phyloP scores from a whole-genome alignment of 345 rosid genomes.

The Pugionium cornutum region DNA sequence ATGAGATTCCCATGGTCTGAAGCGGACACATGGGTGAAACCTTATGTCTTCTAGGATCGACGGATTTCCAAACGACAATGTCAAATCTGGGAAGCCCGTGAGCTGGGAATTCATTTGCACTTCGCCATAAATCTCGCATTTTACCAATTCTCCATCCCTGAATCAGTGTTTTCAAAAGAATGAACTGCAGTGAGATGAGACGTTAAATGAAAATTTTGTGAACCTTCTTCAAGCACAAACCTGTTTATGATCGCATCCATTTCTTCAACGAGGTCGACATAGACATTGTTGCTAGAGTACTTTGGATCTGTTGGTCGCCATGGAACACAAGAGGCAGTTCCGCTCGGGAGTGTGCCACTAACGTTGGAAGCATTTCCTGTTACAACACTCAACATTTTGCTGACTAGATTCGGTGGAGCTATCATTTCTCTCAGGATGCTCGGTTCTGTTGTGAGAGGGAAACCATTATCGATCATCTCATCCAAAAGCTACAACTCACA shows the following conservation, averaged over 20 bases:
- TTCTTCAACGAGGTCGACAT: conserved; percentile 91
- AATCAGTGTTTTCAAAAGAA: conserved; percentile 7
- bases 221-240: conserved; percentile 38
- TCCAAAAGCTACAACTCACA: conserved; percentile 74
- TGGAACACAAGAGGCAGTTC: conserved; percentile 86
- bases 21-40: conserved; percentile 95
- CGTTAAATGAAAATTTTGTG: background rate
- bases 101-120: conserved; percentile 88
- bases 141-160: conserved; percentile 46
- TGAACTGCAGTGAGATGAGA: background rate
- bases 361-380: conserved; percentile 86
- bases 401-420: conserved; percentile 86
- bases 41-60: conserved; percentile 74
- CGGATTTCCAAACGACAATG: conserved; percentile 82
- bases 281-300: conserved; percentile 84
- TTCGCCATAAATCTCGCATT: conserved; percentile 68
- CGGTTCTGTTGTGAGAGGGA: conserved; percentile 94
- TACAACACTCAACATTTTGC: conserved; percentile 90
- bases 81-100: conserved; percentile 92
- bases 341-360: conserved; percentile 81
- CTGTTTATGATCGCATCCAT: conserved; percentile 90
- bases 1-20: conserved; percentile 93
- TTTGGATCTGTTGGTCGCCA: conserved; percentile 88
- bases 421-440: conserved; percentile 93
- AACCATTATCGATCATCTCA: conserved; percentile 99